Evolutionary conservation across 331 rosid species (phyloP).

Genomic region (Spiraea crenata): DNA sequence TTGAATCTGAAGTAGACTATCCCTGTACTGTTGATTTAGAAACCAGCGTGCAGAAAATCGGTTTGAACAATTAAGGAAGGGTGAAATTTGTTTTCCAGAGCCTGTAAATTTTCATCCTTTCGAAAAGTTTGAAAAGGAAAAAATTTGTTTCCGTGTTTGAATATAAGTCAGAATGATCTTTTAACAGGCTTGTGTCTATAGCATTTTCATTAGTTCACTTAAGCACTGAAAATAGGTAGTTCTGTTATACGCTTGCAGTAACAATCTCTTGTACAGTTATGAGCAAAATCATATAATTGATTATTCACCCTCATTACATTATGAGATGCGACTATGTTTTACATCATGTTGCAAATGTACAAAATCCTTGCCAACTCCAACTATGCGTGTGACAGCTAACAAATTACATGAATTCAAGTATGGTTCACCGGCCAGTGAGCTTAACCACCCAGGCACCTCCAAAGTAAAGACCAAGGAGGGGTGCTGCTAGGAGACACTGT

Average conservation of each 20-base stretch:
- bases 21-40: conserved; percentile 40
- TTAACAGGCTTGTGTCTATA: neutral
- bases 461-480: conserved; percentile 76
- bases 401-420: conserved; percentile 4
- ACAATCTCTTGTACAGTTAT: conserved; percentile 13
- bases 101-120: neutral
- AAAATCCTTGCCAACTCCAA: conserved; percentile 10
- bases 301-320: conserved; percentile 18
- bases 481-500: conserved; percentile 81
- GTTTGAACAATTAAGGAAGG: conserved; percentile 35
- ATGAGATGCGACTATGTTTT: conserved; percentile 15
- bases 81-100: neutral
- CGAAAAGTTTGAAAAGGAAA: neutral
- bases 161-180: neutral
- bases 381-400: neutral
- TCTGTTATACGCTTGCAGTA: conserved; percentile 13
- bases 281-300: conserved; percentile 13
- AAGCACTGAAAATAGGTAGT: neutral
- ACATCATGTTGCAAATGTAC: conserved; percentile 47
- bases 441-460: conserved; percentile 97
- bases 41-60: conserved; percentile 46
- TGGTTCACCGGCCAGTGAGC: conserved; percentile 60
- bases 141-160: neutral
- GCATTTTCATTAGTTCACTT: neutral
- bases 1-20: conserved; percentile 41